phyloP scores from a whole-genome alignment of 768 basidiomycete species.

The Porpolomopsis calyptriformis region DNA sequence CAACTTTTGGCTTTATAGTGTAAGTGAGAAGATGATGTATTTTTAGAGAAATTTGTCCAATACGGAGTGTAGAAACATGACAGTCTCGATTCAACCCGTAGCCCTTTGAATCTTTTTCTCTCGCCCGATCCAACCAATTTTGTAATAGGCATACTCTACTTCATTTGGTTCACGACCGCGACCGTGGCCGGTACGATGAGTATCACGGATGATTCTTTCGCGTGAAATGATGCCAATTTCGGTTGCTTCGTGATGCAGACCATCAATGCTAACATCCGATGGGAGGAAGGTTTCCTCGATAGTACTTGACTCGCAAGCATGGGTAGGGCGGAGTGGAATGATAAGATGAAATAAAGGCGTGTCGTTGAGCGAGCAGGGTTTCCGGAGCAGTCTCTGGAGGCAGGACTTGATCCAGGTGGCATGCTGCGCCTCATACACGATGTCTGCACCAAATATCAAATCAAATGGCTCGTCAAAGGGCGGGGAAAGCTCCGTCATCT shows the following conservation, averaged over 20 bases:
- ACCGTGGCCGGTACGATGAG: slow-evolving; percentile 20
- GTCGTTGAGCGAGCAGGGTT: too few species aligned
- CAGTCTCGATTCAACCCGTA: too few species aligned
- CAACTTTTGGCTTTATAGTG: slow-evolving; percentile 31
- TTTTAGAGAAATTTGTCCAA: not conserved
- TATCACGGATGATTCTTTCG: slow-evolving; percentile 47
- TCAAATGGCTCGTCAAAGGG: slow-evolving; percentile 44
- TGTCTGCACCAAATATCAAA: slow-evolving; percentile 70
- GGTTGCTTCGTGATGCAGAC: not conserved
- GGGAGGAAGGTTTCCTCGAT: slow-evolving; percentile 46
- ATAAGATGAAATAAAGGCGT: slow-evolving; percentile 53
- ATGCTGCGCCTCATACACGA: slow-evolving; percentile 67
- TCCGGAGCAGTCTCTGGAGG: slow-evolving; percentile 38
- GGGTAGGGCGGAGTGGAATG: slow-evolving; percentile 64
- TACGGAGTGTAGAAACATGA: too few species aligned
- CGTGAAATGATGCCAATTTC: slow-evolving; percentile 42
- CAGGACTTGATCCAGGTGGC: slow-evolving; percentile 60
- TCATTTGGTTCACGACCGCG: slow-evolving; percentile 21
- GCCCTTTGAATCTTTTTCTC: slow-evolving; percentile 1
- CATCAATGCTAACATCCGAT: slow-evolving; percentile 1
- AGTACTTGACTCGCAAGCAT: slow-evolving; percentile 44
- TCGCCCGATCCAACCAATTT: slow-evolving; percentile 52
- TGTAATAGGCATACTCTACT: slow-evolving; percentile 62
- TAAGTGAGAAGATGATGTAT: too few species aligned
- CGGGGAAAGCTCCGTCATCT: not conserved